phyloP scores from a whole-genome alignment of 805 yeast species.

The Candida gorgasii region DNA sequence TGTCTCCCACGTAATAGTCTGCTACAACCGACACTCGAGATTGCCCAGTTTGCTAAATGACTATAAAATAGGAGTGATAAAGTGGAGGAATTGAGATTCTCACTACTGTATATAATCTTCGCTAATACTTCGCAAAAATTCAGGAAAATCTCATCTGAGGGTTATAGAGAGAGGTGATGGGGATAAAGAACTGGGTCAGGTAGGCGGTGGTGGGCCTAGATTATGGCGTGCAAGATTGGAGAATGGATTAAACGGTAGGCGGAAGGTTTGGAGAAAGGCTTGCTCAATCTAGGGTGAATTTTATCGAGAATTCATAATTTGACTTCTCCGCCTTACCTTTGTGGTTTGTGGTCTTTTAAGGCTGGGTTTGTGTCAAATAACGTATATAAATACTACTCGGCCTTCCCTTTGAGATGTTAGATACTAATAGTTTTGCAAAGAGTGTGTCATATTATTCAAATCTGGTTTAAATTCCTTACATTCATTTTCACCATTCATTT shows the following conservation, averaged over 20 bases:
- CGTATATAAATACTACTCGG: too few species aligned
- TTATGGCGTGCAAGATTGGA: background rate
- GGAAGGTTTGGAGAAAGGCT: background rate
- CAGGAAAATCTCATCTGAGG: constrained; percentile 4
- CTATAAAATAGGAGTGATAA: constrained; percentile 8
- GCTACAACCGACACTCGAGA: too few species aligned
- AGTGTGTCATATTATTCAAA: too few species aligned
- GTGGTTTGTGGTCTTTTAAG: background rate
- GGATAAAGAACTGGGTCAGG: background rate
- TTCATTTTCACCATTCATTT: too few species aligned
- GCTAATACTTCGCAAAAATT: constrained; percentile 8
- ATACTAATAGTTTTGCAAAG: too few species aligned
- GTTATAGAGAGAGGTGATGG: background rate
- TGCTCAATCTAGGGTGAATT: background rate
- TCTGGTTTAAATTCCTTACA: too few species aligned
- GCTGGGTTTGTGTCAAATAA: too few species aligned
- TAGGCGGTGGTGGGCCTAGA: too few species aligned
- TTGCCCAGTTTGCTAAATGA: background rate
- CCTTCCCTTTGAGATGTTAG: too few species aligned
- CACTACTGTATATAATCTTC: constrained; percentile 9
- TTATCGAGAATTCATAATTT: too few species aligned
- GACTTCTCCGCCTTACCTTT: too few species aligned
- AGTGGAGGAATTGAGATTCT: constrained; percentile 10
- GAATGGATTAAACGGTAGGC: background rate
- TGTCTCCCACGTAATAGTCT: too few species aligned